phyloP scores from a whole-genome alignment of 2,329 filamentous ascomycete genomes.

The Verticillium nubilum region DNA sequence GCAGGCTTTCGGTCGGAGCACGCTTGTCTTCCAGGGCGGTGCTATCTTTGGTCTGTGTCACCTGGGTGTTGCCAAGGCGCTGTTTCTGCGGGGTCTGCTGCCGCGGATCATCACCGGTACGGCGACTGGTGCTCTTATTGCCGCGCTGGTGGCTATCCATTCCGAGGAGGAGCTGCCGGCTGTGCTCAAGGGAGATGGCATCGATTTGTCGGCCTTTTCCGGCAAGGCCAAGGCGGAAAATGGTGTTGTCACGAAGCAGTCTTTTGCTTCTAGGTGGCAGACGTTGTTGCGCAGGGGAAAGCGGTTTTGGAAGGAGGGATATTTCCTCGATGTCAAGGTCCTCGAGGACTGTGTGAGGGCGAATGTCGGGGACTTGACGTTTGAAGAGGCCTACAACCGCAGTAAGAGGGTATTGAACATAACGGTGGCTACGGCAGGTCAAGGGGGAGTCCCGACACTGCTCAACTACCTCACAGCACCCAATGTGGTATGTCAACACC shows the following conservation, averaged over 20 bases:
- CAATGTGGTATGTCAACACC: conserved; percentile 65
- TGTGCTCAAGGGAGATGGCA: conserved; percentile 72
- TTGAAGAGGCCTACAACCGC: conserved; percentile 83
- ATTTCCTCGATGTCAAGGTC: conserved; percentile 77
- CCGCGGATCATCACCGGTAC: conserved; percentile 90
- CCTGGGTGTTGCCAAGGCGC: conserved; percentile 81
- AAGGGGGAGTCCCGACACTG: conserved; percentile 73
- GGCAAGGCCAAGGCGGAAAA: conserved; percentile 24
- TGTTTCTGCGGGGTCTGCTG: conserved; percentile 73
- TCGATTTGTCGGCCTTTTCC: conserved; percentile 74
- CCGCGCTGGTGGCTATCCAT: conserved; percentile 80
- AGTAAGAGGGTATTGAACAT: conserved; percentile 90
- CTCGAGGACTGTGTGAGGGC: conserved; percentile 78
- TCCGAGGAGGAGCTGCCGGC: conserved; percentile 77
- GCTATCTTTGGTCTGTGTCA: conserved; percentile 90
- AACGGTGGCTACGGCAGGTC: conserved; percentile 71
- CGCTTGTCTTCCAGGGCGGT: conserved; percentile 81
- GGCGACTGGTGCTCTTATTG: conserved; percentile 83
- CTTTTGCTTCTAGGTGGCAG: conserved; percentile 38
- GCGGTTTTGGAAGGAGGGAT: conserved; percentile 70
- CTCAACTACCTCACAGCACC: conserved; percentile 92
- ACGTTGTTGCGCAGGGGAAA: conserved; percentile 62
- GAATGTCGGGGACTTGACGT: conserved; percentile 85
- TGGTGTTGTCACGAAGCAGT: conserved; percentile 26
- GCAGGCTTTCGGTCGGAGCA: conserved; percentile 82